Base-by-base conservation (phyloP, 106 monocot genomes). In the Dendrobium officinale region DNA sequence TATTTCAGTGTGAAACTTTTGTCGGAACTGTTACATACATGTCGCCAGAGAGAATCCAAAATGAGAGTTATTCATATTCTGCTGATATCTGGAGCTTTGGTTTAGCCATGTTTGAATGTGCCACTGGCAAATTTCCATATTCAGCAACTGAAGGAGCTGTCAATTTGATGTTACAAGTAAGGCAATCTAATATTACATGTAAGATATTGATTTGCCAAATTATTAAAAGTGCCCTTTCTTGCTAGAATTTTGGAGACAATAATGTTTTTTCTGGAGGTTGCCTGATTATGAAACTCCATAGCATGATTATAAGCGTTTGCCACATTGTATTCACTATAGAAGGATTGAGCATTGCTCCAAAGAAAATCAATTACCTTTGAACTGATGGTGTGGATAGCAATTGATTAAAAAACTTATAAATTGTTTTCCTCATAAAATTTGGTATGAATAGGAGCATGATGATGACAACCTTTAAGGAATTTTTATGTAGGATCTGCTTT, bases 61-160 rank as follows among this genome's bases (percentile, higher is more conserved):
- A 92, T 76, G 95, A 99, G 64, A 84, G 59, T 79, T 99, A 99
- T 78, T 99, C 95, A 58, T 99, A 91, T 42, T 84, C 99, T 44
- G 99, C 99, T 88, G 99, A 99, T 78, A 95, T 99, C 81, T 99
- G 95, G 99, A 99, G 99, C 77, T 88, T 99, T 81, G 99, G 99
- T 29, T 81, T 99, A 84, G 51, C 91, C 48, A 79, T 99, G 79
- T 85, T 99, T 59, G 95, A 99, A 77, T 99, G 99, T 91, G 99
- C 86, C 41, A 95, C 99, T 24, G 99, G 99, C 51, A 91, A 91
- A 81, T 99, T 91, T 81, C 99, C 99, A 42, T 99, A 99, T 73
- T 75, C 83, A 33, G 95, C 90, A 79, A 93, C 82, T 87, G 99
- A 95, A 79, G 99, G 99, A 40, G 93, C 95, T 78, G 99, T 90